phyloP scores from a whole-genome alignment of 176 grass and related monocot species.

The Avena insularis region DNA sequence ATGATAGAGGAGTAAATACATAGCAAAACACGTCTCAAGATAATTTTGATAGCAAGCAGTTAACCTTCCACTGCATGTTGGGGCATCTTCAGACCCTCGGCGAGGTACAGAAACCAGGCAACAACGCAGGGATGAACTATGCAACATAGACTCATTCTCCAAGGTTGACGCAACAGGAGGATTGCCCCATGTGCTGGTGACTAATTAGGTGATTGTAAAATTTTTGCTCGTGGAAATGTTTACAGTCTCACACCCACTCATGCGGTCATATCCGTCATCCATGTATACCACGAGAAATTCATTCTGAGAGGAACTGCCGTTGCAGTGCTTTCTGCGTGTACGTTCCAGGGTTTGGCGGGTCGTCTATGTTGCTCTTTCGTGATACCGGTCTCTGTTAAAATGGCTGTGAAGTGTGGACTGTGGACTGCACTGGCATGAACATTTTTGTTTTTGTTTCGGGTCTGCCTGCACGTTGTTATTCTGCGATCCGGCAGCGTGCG shows the following conservation, averaged over 20 bases:
- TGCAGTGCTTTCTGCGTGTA: neutral
- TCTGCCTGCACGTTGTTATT: no score
- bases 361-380: neutral
- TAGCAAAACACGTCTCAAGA: constrained; percentile 6
- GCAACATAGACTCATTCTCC: neutral
- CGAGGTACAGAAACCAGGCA: neutral
- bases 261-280: neutral
- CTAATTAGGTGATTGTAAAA: constrained; percentile 39
- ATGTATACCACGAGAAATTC: constrained; percentile 24
- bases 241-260: neutral
- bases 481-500: no score
- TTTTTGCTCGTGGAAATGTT: constrained; percentile 18
- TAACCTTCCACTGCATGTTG: constrained; percentile 22
- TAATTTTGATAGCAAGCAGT: constrained; percentile 40
- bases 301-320: neutral
- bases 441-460: no score
- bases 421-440: neutral
- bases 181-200: neutral
- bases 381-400: neutral
- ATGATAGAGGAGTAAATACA: constrained; percentile 71
- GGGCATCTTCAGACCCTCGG: neutral
- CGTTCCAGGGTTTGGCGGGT: neutral
- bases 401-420: neutral
- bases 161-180: neutral
- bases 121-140: neutral